Percentiles rank a stretch among this genome's conserved stretches.
phyloP scores from a whole-genome alignment of 176 grass and related monocot species.

The Aegilops sharonensis region DNA sequence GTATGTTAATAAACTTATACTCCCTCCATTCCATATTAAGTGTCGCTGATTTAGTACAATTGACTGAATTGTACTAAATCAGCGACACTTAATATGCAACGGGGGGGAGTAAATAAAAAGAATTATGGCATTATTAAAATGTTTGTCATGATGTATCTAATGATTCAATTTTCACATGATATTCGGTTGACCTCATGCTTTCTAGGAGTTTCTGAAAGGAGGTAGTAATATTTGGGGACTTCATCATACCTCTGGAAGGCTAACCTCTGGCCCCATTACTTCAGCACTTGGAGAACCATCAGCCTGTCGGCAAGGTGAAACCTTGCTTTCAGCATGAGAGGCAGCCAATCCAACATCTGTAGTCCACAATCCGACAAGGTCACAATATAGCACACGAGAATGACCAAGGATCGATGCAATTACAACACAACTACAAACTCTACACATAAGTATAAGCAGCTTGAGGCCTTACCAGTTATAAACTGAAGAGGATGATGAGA shows the following conservation, averaged over 20 bases:
- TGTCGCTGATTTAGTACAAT: too few species aligned
- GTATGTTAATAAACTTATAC: not conserved
- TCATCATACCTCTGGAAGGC: slow-evolving; percentile 5
- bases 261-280: slow-evolving; percentile 9
- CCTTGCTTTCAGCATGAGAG: not conserved
- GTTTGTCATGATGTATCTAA: not conserved
- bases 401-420: slow-evolving; percentile 1
- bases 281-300: not conserved
- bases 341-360: not conserved
- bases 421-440: not conserved
- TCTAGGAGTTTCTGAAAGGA: not conserved
- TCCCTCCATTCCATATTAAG: not conserved
- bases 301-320: not conserved
- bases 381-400: not conserved
- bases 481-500: slow-evolving; percentile 4
- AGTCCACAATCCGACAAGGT: not conserved
- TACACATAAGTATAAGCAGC: not conserved
- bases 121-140: not conserved
- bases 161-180: not conserved
- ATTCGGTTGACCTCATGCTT: not conserved
- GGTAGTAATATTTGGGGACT: not conserved
- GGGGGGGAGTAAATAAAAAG: not conserved
- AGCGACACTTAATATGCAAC: too few species aligned
- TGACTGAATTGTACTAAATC: too few species aligned
- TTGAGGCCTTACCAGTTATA: slow-evolving; percentile 5